phyloP scores from a whole-genome alignment of 805 yeast species.

The Metschnikowia borealis region DNA sequence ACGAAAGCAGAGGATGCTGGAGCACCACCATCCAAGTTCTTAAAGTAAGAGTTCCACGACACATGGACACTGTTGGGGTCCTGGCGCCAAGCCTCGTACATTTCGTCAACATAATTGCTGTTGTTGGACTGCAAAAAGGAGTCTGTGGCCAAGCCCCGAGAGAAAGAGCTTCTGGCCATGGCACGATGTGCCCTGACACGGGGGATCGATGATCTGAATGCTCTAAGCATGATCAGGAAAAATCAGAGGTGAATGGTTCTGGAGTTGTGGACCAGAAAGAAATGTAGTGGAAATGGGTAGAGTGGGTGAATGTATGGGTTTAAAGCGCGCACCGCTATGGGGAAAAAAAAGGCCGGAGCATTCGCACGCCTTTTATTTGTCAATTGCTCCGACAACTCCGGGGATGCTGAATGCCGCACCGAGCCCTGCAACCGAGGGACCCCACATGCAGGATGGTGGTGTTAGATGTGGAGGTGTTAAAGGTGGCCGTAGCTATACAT shows the following conservation, averaged over 20 bases:
- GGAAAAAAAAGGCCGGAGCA: slow-evolving; percentile 5
- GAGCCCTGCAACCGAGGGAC: background rate
- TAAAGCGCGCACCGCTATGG: slow-evolving; percentile 4
- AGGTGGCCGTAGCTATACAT: too few relatives aligned
- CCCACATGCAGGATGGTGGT: background rate
- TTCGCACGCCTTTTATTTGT: slow-evolving; percentile 14
- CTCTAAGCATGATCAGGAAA: slow-evolving; percentile 36
- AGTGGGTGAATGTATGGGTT: background rate
- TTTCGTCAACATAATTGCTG: slow-evolving; percentile 93
- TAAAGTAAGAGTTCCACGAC: slow-evolving; percentile 96
- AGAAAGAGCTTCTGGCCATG: slow-evolving; percentile 16
- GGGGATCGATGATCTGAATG: slow-evolving; percentile 36
- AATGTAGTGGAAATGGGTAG: background rate
- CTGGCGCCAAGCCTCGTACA: slow-evolving; percentile 90
- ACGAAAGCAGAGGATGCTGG: slow-evolving; percentile 71
- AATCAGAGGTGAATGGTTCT: background rate
- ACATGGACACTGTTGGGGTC: slow-evolving; percentile 91
- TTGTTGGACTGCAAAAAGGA: slow-evolving; percentile 77
- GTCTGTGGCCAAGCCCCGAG: slow-evolving; percentile 48
- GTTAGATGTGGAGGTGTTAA: background rate
- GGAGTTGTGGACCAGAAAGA: slow-evolving; percentile 3
- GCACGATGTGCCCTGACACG: slow-evolving; percentile 32
- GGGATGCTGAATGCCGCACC: slow-evolving; percentile 8
- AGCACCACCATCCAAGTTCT: slow-evolving; percentile 71
- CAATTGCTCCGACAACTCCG: slow-evolving; percentile 12